Evolutionary conservation across 768 basidiomycete species (phyloP).

Genomic region (Amylocystis lapponica): DNA sequence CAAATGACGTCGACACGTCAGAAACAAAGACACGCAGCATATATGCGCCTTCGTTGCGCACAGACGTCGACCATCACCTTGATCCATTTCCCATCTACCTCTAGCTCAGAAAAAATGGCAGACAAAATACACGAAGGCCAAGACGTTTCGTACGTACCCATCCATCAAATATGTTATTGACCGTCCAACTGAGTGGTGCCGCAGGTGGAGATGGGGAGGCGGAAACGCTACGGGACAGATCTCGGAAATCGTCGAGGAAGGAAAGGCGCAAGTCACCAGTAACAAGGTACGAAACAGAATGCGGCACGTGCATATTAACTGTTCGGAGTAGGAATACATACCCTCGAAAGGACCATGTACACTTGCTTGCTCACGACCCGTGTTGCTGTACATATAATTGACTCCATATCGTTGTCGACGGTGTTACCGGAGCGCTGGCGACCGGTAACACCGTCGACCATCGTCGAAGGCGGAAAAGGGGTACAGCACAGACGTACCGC

Average conservation of each 20-base stretch:
- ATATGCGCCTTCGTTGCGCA: background rate
- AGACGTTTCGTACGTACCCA: slow-evolving; percentile 31
- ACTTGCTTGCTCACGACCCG: background rate
- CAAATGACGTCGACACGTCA: no score
- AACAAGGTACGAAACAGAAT: slow-evolving; percentile 36
- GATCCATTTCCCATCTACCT: background rate
- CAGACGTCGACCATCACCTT: background rate
- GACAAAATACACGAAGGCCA: slow-evolving; percentile 28
- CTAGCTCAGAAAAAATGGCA: slow-evolving; percentile 19
- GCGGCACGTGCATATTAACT: background rate
- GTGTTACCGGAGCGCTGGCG: no score
- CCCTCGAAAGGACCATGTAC: background rate
- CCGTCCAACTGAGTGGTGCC: no score
- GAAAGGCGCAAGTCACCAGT: slow-evolving; percentile 38
- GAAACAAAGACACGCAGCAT: no score
- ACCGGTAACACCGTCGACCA: no score
- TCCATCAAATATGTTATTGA: no score
- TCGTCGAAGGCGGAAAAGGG: no score
- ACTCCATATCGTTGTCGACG: no score
- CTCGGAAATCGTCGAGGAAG: slow-evolving; percentile 36
- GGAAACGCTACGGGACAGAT: slow-evolving; percentile 30
- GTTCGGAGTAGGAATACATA: background rate
- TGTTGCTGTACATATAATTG: background rate
- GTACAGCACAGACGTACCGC: no score
- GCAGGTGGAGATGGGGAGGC: slow-evolving; percentile 34